Base-by-base conservation (phyloP, 148 eudicot species). In the Rhododendron simsii region DNA sequence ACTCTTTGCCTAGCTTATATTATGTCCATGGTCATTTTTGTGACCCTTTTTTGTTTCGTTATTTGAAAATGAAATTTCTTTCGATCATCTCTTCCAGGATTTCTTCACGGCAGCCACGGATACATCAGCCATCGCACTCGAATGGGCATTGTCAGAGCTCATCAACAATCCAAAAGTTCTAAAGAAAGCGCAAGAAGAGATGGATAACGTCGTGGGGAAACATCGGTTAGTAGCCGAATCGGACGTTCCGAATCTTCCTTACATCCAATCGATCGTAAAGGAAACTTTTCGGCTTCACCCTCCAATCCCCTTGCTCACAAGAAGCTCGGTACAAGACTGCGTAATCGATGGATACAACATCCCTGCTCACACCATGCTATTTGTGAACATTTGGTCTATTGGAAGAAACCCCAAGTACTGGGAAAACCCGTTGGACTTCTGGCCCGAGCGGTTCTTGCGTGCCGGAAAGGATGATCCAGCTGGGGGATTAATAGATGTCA, bases 371-470 rank as follows among this genome's bases (percentile, higher is more conserved):
- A 86, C 92, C 0, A 75, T 86, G 30, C 26, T 91, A 37, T 69
- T 89, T 37, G 89, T 89, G 3, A 89, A 91, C 53, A 44, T 69
- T 1, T 91, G 86, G 89, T 86, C 87, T 41, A 83, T 90, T 44
- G 89, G 87, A 47, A 51, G 86, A 20, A 81, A 86, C 26, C 81
- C 86, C 7, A 28, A 30, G 39, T 23, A 83, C 39, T 90, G 91
- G 91, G 88, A 90, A 53, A 83, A 75, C 33, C 88, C 91, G 3
- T 30, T 55, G 47, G 84, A 84, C 21, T 90, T 87, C 37, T 59
- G 16, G 50, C 89, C 91, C 4, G 89, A 90, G 30, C 85, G 89
- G 39, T 90, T 90, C 61, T 28, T 63, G 18, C 75, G 14, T 67
- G 5, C 53, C 41, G 67, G 26, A 33, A 83, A 30, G 47, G 71